Evolutionary conservation across 495 filamentous ascomycete genomes (phyloP).

Genomic region (Penicillium mononematosum): DNA sequence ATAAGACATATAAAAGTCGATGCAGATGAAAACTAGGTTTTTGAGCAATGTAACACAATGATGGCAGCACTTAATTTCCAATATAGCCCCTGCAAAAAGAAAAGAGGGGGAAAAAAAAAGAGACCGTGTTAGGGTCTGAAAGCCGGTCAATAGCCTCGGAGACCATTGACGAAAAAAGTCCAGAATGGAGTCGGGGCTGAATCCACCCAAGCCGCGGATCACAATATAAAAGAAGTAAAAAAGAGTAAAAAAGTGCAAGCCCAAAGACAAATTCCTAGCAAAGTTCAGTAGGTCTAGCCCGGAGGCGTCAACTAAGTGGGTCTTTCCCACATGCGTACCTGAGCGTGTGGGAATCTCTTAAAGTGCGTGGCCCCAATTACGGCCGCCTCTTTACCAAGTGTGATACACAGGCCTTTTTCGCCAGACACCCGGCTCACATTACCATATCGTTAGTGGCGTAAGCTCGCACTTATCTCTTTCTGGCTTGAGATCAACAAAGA

Average conservation of each 20-base stretch:
- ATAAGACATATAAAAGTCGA: not conserved
- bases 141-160: slow-evolving; percentile 7
- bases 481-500: slow-evolving; percentile 24
- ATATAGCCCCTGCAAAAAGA: not conserved
- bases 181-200: not conserved
- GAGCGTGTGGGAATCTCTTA: slow-evolving; percentile 19
- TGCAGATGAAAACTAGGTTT: not conserved
- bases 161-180: not conserved
- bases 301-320: slow-evolving; percentile 25
- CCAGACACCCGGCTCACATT: slow-evolving; percentile 8
- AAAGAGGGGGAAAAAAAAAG: not conserved
- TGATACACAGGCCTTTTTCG: not conserved
- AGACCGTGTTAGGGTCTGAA: not conserved
- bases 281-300: slow-evolving; percentile 30
- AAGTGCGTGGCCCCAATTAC: slow-evolving; percentile 26
- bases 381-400: not conserved
- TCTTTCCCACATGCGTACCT: slow-evolving; percentile 20
- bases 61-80: not conserved
- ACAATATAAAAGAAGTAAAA: slow-evolving; percentile 22
- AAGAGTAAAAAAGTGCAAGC: not conserved
- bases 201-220: slow-evolving; percentile 26
- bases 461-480: slow-evolving; percentile 10
- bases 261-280: slow-evolving; percentile 6
- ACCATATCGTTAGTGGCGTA: slow-evolving; percentile 13
- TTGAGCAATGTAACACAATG: not conserved